Evolutionary conservation across 2,329 filamentous ascomycete species (phyloP), one percentile per base, ranked within the genome.

Genomic region (Fusarium paranaense): DNA sequence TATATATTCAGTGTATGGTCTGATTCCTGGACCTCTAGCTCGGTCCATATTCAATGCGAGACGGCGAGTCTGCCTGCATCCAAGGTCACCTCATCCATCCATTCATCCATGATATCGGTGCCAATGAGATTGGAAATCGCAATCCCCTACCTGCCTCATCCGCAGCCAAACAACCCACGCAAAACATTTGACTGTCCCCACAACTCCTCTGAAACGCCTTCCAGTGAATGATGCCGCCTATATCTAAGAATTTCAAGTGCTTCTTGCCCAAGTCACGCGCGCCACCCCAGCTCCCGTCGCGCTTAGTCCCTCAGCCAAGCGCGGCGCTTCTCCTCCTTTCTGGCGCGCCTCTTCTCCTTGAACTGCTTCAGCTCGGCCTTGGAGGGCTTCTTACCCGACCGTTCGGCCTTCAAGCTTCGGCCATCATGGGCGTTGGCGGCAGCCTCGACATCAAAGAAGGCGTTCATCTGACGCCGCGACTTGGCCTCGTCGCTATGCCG

Each of bases 381-480:
- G 66, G 86, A 93, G 27, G 96, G 88, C 83, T 94, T 95, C 89
- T 97, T 95, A 64, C 92, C 91, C 67, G 93, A 92, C 64, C 97
- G 89, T 86, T 99, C 97, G 2, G 95, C 97, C 84, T 96, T 97
- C 67, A 99, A 86, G 80, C 95, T 98, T 67, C 93, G 90, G 2
- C 97, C 97, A 77, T 98, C 93, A 80, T 99, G 95, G 67, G 90
- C 90, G 80, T 97, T 98, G 6, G 95, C 96, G 4, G 95, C 95
- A 6, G 95, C 94, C 82, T 98, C 95, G 50, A 98, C 95, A 81
- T 99, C 96, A 82, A 98, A 99, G 84, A 93, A 98, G 45, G 95
- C 94, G 80, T 94, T 94, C 93, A 98, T 93, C 85, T 98, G 97
- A 52, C 97, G 89, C 61, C 87, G 88, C 69, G 93, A 93, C 87